These are phyloP conservation scores for Phlebiopsis flavidoalba DNA, from an alignment of 768 basidiomycete genomes.

Conservation along the genomic window DNA sequence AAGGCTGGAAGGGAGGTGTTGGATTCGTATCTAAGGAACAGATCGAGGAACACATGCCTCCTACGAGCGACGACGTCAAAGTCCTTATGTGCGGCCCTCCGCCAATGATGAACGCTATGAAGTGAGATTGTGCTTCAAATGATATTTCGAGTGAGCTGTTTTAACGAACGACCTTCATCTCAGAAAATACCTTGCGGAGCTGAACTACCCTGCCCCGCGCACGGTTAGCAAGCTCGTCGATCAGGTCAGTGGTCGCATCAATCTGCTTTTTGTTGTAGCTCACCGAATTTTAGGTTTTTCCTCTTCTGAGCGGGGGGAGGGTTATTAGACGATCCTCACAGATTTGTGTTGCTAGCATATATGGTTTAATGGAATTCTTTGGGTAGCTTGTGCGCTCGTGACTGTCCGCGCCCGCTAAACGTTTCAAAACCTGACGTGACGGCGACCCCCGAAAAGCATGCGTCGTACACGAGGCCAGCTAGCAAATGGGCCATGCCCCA, in stretches of 20 bases:
- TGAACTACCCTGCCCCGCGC: constrained; percentile 84
- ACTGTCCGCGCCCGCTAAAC: too few species aligned
- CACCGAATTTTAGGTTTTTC: constrained; percentile 8
- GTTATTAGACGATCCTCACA: not conserved
- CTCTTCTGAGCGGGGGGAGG: constrained; percentile 2
- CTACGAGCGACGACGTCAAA: constrained; percentile 58
- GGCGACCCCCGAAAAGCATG: too few species aligned
- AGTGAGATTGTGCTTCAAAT: constrained; percentile 38
- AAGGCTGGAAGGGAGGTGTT: constrained; percentile 79
- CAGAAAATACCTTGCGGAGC: constrained; percentile 85
- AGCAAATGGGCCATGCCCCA: too few species aligned
- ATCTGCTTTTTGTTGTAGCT: not conserved
- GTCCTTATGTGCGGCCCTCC: constrained; percentile 85
- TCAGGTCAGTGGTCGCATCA: constrained; percentile 42
- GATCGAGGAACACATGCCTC: constrained; percentile 78
- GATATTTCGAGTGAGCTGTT: not conserved
- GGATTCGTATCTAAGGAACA: constrained; percentile 95
- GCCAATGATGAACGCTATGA: constrained; percentile 77
- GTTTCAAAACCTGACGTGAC: not conserved
- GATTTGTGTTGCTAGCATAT: not conserved
- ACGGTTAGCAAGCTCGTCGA: constrained; percentile 92
- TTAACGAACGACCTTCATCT: not conserved
- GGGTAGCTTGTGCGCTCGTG: not conserved
- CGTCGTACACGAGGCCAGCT: too few species aligned
- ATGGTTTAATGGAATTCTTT: not conserved